Conservation (phyloP, 2,329 filamentous ascomycete genomes). For the Penicillium sp. region DNA sequence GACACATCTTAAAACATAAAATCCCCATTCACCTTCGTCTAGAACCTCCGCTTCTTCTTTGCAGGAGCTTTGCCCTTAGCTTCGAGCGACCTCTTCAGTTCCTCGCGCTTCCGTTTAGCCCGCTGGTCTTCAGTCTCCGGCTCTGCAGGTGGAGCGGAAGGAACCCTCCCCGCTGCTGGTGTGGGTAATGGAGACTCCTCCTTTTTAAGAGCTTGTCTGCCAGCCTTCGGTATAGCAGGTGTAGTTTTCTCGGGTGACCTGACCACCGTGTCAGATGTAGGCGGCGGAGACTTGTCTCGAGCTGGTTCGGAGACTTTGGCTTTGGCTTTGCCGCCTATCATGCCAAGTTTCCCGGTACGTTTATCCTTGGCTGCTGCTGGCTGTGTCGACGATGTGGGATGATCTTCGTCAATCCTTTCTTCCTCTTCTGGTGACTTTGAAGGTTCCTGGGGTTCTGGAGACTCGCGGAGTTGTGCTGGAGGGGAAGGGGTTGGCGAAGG, state of each 20-base stretch:
- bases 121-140: constrained; percentile 50
- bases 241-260: neutral
- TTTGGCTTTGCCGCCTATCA: constrained; percentile 36
- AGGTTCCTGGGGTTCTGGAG: constrained; percentile 6
- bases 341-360: constrained; percentile 34
- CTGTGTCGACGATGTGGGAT: constrained; percentile 11
- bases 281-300: constrained; percentile 4
- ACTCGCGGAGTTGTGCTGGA: neutral
- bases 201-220: neutral
- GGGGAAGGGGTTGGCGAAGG: constrained; percentile 16
- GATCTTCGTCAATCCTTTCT: neutral
- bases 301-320: constrained; percentile 11
- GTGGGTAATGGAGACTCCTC: neutral
- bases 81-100: constrained; percentile 56
- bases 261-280: neutral
- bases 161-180: neutral
- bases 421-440: neutral
- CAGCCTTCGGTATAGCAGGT: neutral
- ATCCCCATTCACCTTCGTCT: constrained; percentile 10
- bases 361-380: constrained; percentile 20
- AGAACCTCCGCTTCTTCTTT: constrained; percentile 61
- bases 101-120: constrained; percentile 56
- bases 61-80: constrained; percentile 52
- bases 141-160: constrained; percentile 9
- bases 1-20: neutral